A percentile compares a stretch with the other conserved stretches of the same genome.
Conservation (phyloP, 257 asterid genomes). For the Penstemon newberryi region DNA sequence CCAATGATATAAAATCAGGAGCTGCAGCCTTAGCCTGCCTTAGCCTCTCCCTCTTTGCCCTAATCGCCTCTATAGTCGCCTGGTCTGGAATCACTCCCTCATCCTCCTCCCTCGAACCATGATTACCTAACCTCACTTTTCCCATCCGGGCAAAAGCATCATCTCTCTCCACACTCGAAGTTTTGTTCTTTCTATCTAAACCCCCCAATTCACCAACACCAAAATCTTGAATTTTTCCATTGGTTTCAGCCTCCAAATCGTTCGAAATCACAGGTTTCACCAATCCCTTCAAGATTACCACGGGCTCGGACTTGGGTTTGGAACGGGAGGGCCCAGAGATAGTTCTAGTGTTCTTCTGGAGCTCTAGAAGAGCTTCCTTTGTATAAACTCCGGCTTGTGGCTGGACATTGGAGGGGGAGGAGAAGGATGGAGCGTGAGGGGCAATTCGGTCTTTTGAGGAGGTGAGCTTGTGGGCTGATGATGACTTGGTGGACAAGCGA, state of each 20-base stretch:
- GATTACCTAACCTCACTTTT: constrained; percentile 41
- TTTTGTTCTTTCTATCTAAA: constrained; percentile 30
- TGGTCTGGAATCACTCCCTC: constrained; percentile 65
- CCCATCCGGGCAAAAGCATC: constrained; percentile 41
- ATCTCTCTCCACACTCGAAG: constrained; percentile 36
- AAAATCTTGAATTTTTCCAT: constrained; percentile 29
- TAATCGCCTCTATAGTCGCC: constrained; percentile 67
- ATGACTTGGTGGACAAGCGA: constrained; percentile 40
- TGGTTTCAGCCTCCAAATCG: constrained; percentile 31
- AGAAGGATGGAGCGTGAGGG: constrained; percentile 45
- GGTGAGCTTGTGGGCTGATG: constrained; percentile 62
- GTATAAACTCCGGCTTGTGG: constrained; percentile 95
- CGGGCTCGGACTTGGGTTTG: constrained; percentile 53
- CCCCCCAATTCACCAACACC: constrained; percentile 35
- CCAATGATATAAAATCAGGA: constrained; percentile 79
- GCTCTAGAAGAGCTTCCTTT: constrained; percentile 88
- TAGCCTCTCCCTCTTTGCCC: constrained; percentile 89
- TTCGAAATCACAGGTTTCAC: constrained; percentile 50
- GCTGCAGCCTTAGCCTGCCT: constrained; percentile 83
- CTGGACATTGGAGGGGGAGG: constrained; percentile 76
- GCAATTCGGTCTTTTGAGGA: constrained; percentile 57
- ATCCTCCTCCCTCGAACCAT: constrained; percentile 36
- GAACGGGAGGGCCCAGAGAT: constrained; percentile 63
- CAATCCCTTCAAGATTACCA: constrained; percentile 71
- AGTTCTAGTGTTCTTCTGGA: constrained; percentile 87